Conservation (phyloP, 2,329 filamentous ascomycete genomes). For the Pyricularia pennisetigena region DNA sequence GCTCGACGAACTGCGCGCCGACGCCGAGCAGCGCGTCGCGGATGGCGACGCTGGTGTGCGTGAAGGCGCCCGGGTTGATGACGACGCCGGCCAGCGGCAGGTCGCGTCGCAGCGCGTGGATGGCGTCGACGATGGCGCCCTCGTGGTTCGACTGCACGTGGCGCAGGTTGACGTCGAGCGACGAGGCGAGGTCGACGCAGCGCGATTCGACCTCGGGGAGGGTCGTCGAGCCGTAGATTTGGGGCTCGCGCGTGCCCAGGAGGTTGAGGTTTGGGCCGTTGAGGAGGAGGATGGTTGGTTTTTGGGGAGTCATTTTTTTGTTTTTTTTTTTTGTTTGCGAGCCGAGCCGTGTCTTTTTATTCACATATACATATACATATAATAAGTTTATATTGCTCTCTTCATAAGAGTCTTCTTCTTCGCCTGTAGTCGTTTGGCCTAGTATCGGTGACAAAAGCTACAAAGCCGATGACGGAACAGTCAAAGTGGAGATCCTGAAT, state of each 20-base stretch:
- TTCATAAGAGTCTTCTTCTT: too few species aligned
- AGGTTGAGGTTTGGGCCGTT: slow-evolving; percentile 82
- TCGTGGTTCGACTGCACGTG: slow-evolving; percentile 72
- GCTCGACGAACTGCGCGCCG: slow-evolving; percentile 63
- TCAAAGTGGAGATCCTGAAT: too few species aligned
- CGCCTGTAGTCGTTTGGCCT: too few species aligned
- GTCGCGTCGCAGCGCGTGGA: slow-evolving; percentile 34
- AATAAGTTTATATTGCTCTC: too few species aligned
- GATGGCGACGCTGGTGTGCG: slow-evolving; percentile 67
- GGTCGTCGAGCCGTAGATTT: slow-evolving; percentile 62
- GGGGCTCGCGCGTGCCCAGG: slow-evolving; percentile 63
- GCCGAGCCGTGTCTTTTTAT: neutral
- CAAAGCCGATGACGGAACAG: too few species aligned
- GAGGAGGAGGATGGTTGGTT: slow-evolving; percentile 51
- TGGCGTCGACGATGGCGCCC: slow-evolving; percentile 62
- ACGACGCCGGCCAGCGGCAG: slow-evolving; percentile 50
- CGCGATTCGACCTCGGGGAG: slow-evolving; percentile 44
- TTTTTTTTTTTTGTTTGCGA: neutral
- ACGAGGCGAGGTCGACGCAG: slow-evolving; percentile 29
- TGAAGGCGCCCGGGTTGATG: slow-evolving; percentile 68
- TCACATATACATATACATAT: neutral
- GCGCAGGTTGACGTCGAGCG: slow-evolving; percentile 37
- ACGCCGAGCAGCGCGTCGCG: slow-evolving; percentile 65
- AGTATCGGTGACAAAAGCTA: too few species aligned
- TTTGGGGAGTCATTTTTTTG: neutral